phyloP scores from a whole-genome alignment of 2,329 filamentous ascomycete genomes.

The Colletotrichum sp. region DNA sequence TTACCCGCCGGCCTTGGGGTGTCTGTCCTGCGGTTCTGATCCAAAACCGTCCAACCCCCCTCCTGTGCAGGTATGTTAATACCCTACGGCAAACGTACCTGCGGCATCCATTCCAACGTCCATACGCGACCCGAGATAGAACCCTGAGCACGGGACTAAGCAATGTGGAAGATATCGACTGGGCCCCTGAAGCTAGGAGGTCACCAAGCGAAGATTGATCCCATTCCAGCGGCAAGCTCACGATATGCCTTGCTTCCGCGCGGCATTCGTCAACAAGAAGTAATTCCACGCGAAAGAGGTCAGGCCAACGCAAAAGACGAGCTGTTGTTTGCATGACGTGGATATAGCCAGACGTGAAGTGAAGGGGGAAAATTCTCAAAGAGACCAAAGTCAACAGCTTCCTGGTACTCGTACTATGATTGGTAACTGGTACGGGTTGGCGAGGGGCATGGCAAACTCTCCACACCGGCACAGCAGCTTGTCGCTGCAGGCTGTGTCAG shows the following conservation, averaged over 20 bases:
- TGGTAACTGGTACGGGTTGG: not conserved
- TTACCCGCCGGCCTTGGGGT: not conserved
- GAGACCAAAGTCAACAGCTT: not conserved
- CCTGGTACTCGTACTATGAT: not conserved
- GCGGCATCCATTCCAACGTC: not conserved
- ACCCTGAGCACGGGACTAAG: not conserved
- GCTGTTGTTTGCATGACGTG: not conserved
- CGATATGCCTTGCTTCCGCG: not conserved
- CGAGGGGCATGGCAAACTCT: not conserved
- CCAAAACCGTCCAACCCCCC: not conserved
- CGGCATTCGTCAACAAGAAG: not conserved
- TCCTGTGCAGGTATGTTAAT: not conserved
- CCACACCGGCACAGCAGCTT: not conserved
- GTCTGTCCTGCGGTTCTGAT: not conserved
- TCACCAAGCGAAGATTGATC: not conserved
- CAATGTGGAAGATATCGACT: not conserved
- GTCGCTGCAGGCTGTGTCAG: not conserved
- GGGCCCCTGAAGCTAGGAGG: not conserved
- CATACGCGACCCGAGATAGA: not conserved
- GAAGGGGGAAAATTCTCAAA: not conserved
- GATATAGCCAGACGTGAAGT: not conserved
- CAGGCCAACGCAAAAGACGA: not conserved
- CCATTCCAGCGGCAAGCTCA: not conserved
- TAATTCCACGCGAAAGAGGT: not conserved
- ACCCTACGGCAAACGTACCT: not conserved